These are phyloP conservation scores for Candida buenavistaensis DNA, from an alignment of 1,139 yeast species.

Conservation along the genomic window DNA sequence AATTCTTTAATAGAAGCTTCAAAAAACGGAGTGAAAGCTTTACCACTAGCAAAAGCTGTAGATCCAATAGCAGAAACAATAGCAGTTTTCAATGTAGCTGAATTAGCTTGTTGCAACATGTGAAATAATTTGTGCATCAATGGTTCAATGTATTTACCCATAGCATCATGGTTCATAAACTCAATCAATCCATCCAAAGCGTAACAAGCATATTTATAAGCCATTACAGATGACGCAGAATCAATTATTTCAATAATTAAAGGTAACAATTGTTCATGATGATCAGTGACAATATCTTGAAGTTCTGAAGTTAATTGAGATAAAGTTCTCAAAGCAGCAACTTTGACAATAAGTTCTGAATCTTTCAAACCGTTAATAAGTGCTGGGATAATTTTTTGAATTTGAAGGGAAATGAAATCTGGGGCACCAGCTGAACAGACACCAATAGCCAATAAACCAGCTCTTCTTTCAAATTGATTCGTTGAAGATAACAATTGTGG, in stretches of 20 bases:
- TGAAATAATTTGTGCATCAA: constrained; percentile 86
- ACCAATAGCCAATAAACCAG: constrained; percentile 79
- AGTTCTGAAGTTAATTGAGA: constrained; percentile 79
- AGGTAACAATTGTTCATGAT: constrained; percentile 81
- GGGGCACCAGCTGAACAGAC: constrained; percentile 93
- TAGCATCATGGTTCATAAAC: constrained; percentile 85
- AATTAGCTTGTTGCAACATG: constrained; percentile 69
- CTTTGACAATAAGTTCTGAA: constrained; percentile 71
- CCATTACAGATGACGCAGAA: constrained; percentile 76
- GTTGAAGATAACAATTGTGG: constrained; percentile 61
- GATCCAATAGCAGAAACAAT: constrained; percentile 97
- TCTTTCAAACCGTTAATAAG: constrained; percentile 79
- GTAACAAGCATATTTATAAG: constrained; percentile 87
- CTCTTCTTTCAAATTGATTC: constrained; percentile 80
- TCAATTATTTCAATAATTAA: constrained; percentile 86
- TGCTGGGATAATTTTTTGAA: constrained; percentile 71
- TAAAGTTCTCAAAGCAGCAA: constrained; percentile 83
- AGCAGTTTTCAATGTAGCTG: constrained; percentile 75
- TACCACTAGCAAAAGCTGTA: constrained; percentile 94
- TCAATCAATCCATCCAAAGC: constrained; percentile 93
- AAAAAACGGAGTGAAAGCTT: constrained; percentile 82
- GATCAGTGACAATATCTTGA: constrained; percentile 80
- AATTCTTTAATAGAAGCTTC: constrained; percentile 74
- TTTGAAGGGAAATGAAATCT: constrained; percentile 77
- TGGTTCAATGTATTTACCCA: constrained; percentile 78